A percentile compares a stretch with the other conserved stretches of the same genome.
Conservation (phyloP, 2,329 filamentous ascomycete species). For the Claviceps citrina region DNA sequence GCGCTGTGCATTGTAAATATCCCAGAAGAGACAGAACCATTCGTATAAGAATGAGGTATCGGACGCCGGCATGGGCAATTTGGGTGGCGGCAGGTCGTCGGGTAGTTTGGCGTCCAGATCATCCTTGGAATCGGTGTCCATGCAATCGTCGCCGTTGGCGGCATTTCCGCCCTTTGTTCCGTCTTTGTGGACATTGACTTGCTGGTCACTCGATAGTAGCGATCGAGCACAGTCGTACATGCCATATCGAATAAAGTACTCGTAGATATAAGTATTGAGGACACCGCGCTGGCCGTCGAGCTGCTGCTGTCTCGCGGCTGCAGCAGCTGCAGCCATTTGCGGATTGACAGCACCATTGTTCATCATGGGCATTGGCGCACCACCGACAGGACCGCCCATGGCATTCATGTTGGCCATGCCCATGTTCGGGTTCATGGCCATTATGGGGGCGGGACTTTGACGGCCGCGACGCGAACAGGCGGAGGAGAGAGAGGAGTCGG, state of each 20-base stretch:
- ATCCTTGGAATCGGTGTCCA: constrained; percentile 75
- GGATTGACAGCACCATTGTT: constrained; percentile 33
- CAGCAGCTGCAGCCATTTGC: constrained; percentile 18
- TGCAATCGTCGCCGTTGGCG: constrained; percentile 58
- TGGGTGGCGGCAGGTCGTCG: constrained; percentile 63
- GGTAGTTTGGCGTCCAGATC: constrained; percentile 59
- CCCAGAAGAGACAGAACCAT: constrained; percentile 97
- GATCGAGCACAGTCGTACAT: constrained; percentile 73
- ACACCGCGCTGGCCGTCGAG: constrained; percentile 36
- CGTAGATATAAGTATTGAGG: constrained; percentile 80
- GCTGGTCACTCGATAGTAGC: constrained; percentile 51
- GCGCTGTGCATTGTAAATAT: constrained; percentile 76
- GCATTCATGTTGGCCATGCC: constrained; percentile 55
- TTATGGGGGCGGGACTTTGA: constrained; percentile 8
- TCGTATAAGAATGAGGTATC: constrained; percentile 83
- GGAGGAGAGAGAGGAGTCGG: no score
- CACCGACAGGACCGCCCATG: constrained; percentile 52
- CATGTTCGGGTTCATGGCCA: constrained; percentile 42
- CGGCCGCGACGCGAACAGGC: constrained; percentile 6
- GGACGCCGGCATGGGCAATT: constrained; percentile 46
- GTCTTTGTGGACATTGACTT: constrained; percentile 51
- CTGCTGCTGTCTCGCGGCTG: constrained; percentile 23
- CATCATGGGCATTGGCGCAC: constrained; percentile 49
- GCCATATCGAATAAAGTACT: constrained; percentile 74
- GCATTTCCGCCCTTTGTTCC: constrained; percentile 56